phyloP scores from a whole-genome alignment of 768 basidiomycete genomes.

The Boletus reticuloceps region DNA sequence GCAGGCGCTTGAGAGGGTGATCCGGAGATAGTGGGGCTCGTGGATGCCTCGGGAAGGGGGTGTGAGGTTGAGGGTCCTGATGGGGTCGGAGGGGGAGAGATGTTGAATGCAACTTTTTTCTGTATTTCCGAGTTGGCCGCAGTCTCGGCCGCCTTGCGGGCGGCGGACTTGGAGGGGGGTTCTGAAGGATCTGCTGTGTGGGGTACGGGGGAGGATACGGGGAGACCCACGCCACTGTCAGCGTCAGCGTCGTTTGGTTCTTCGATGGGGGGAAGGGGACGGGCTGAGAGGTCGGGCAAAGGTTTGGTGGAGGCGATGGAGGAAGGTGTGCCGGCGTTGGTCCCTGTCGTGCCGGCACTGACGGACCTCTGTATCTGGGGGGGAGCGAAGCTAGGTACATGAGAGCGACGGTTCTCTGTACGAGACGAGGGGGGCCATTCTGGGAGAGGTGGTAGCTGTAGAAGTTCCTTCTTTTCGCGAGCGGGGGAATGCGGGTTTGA shows the following conservation, averaged over 20 bases:
- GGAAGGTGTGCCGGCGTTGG: conserved; percentile 40
- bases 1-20: conserved; percentile 25
- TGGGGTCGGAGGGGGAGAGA: conserved; percentile 76
- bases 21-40: conserved; percentile 33
- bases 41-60: conserved; percentile 47
- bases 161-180: conserved; percentile 26
- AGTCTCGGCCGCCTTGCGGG: conserved; percentile 40
- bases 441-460: conserved; percentile 56
- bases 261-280: conserved; percentile 48
- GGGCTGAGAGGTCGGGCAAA: conserved; percentile 60
- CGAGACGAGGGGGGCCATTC: conserved; percentile 58
- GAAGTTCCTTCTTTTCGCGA: conserved; percentile 58
- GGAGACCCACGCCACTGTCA: conserved; percentile 36
- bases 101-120: conserved; percentile 82
- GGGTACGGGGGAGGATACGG: conserved; percentile 32
- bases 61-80: conserved; percentile 47
- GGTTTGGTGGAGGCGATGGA: conserved; percentile 62
- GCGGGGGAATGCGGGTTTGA: conserved; percentile 27
- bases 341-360: conserved; percentile 30
- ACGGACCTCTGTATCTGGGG: conserved; percentile 28
- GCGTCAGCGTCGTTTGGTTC: conserved; percentile 36
- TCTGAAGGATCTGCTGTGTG: conserved; percentile 19
- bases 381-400: conserved; percentile 2
- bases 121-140: conserved; percentile 45
- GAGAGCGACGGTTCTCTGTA: conserved; percentile 21